Conservation (phyloP, 768 basidiomycete species). For the Phlebiopsis flavidoalba region DNA sequence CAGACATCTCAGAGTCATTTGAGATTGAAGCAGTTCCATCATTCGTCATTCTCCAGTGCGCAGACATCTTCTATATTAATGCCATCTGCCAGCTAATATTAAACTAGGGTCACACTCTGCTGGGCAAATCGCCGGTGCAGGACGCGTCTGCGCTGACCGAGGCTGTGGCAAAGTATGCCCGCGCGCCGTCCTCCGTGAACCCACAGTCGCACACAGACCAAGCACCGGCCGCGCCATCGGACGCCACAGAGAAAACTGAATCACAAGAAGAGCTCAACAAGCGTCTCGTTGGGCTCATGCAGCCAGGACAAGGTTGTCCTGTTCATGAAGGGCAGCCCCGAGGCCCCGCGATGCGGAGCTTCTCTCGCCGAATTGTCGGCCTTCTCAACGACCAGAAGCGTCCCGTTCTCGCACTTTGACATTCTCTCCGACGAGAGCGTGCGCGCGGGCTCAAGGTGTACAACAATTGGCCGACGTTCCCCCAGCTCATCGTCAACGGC, state of each 20-base stretch:
- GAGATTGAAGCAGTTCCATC: constrained; percentile 86
- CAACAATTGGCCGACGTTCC: constrained; percentile 62
- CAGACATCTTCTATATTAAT: neutral
- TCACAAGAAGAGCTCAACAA: constrained; percentile 60
- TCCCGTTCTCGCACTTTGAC: constrained; percentile 53
- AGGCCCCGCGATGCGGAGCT: constrained; percentile 60
- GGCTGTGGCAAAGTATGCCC: constrained; percentile 55
- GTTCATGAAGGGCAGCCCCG: constrained; percentile 64
- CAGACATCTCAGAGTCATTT: constrained; percentile 89
- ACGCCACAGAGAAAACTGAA: constrained; percentile 31
- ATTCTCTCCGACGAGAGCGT: constrained; percentile 55
- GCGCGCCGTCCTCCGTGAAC: constrained; percentile 22
- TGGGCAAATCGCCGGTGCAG: constrained; percentile 73
- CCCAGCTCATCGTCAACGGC: constrained; percentile 74
- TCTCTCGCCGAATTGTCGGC: constrained; percentile 51
- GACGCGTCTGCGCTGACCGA: constrained; percentile 63
- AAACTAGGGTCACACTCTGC: constrained; percentile 79
- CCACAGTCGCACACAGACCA: constrained; percentile 48
- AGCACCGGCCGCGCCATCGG: constrained; percentile 26
- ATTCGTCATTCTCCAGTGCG: constrained; percentile 78
- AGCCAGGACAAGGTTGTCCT: constrained; percentile 53
- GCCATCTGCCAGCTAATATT: neutral
- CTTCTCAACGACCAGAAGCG: constrained; percentile 41
- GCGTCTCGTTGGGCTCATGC: constrained; percentile 71
- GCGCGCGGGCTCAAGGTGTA: constrained; percentile 50